phyloP scores from a whole-genome alignment of 1,284 basidiomycete species.

The Phenoliferia sp. region DNA sequence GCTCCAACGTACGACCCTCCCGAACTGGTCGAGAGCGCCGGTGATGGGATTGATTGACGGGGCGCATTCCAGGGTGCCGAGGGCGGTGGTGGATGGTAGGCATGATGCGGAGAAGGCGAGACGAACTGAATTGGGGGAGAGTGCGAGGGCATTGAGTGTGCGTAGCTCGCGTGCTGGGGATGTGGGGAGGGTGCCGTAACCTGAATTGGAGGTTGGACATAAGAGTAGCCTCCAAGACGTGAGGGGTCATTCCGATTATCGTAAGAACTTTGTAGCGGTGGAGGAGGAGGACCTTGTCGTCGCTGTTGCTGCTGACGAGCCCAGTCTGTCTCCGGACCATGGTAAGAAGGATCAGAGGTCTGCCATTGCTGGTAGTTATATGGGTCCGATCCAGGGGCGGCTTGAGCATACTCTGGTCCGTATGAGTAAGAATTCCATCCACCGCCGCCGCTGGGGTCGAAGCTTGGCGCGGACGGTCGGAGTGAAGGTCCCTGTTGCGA shows the following conservation, averaged over 20 bases:
- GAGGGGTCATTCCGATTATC: neutral
- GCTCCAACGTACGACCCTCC: neutral
- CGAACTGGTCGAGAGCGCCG: neutral
- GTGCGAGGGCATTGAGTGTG: neutral
- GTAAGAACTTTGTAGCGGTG: neutral
- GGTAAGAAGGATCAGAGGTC: neutral
- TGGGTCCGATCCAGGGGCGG: neutral
- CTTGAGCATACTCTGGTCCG: neutral
- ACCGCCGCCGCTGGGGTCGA: slow-evolving; percentile 18
- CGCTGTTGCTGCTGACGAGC: slow-evolving; percentile 2
- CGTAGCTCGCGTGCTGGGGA: neutral
- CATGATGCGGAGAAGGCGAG: neutral
- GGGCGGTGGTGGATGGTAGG: neutral
- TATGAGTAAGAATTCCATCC: slow-evolving; percentile 11
- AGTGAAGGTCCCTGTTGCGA: slow-evolving; percentile 3
- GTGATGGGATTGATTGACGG: neutral
- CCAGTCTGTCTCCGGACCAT: neutral
- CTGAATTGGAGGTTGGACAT: slow-evolving; percentile 19
- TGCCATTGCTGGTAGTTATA: neutral
- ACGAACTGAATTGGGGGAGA: too few species aligned
- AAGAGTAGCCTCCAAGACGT: neutral
- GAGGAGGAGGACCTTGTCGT: neutral
- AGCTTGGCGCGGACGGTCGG: slow-evolving; percentile 22
- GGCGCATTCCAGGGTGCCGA: neutral
- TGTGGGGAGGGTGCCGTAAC: slow-evolving; percentile 9